Conservation (phyloP, 2,329 filamentous ascomycete genomes). For the Diaporthe aspalathi region DNA sequence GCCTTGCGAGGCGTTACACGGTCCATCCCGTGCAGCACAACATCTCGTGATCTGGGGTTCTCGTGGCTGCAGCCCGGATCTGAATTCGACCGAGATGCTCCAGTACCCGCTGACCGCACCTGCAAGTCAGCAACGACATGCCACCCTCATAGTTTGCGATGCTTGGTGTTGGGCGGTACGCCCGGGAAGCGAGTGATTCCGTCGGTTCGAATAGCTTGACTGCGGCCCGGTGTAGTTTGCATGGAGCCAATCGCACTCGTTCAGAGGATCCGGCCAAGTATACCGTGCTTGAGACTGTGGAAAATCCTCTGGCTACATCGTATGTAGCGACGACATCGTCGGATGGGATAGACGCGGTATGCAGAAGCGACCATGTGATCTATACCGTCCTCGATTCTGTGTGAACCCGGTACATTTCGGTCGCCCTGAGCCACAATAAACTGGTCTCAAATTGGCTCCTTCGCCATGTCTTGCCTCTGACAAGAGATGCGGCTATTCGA, state of each 20-base stretch:
- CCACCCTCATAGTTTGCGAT: background rate
- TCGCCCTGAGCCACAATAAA: background rate
- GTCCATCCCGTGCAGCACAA: background rate
- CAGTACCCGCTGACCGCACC: constrained; percentile 1
- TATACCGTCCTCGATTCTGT: background rate
- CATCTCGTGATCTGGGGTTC: constrained; percentile 26
- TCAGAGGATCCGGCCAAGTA: background rate
- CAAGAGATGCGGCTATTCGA: background rate
- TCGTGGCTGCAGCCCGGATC: constrained; percentile 7
- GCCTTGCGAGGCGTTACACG: constrained; percentile 23
- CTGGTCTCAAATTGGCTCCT: background rate
- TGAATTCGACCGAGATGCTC: constrained; percentile 13
- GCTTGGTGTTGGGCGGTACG: background rate
- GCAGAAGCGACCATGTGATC: background rate
- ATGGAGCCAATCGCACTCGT: background rate
- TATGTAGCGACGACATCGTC: background rate
- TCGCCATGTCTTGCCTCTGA: background rate
- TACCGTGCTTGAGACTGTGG: constrained; percentile 14
- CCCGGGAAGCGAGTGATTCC: background rate
- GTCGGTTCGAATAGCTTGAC: background rate
- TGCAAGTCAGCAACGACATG: background rate
- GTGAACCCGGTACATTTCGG: background rate
- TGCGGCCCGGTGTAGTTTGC: background rate
- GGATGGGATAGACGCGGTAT: background rate
- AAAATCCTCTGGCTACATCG: background rate